Evolutionary conservation across 2,329 filamentous ascomycete species (phyloP), one percentile per base, ranked within the genome.

Genomic region (Pyricularia sp.): DNA sequence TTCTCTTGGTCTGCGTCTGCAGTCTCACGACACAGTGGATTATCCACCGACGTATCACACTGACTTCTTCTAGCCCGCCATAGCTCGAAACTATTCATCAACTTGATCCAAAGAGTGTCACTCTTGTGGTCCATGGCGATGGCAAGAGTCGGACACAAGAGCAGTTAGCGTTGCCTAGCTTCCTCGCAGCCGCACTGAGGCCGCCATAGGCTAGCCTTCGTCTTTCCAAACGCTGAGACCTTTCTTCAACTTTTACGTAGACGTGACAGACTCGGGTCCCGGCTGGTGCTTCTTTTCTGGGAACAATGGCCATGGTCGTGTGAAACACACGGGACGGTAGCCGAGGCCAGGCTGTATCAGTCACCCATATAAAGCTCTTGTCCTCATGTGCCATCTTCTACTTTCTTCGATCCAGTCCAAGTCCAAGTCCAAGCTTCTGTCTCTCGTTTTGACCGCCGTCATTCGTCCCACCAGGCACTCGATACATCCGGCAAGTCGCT

Each of bases 41-140:
- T 23, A 23, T 61, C 58, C n/a, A 63, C 36, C 30, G 20, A 36
- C 17, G 66, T 67, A 55, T 14, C 66, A 67, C 66, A 28, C 26
- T 28, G 50, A 61, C 30, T 23, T 30, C 28, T 50, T 67, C 36
- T 17, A 23, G 11, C 17, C 36, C 50, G 36, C 31, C 25, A 55
- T 20, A 17, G 30, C 20, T 67, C 31, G 4, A 28, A 61, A 28
- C 17, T n/a, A 58, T 61, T 67, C 66, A 67, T 67, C 55, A 67
- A 67, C 66, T 1, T 67, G 66, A 67, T 67, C 66, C 66, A 67
- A 58, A 50, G 26, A 61, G 66, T 67, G 66, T 67, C 55, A 67
- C 66, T 67, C 66, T 61, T 67, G 66, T 67, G 42, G 30, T 17
- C 14, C 66, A 31, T 10, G 42, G 30, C 25, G n/a, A 61, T 61